Conservation (phyloP, 805 yeast species). For the Lachancea sp. region DNA sequence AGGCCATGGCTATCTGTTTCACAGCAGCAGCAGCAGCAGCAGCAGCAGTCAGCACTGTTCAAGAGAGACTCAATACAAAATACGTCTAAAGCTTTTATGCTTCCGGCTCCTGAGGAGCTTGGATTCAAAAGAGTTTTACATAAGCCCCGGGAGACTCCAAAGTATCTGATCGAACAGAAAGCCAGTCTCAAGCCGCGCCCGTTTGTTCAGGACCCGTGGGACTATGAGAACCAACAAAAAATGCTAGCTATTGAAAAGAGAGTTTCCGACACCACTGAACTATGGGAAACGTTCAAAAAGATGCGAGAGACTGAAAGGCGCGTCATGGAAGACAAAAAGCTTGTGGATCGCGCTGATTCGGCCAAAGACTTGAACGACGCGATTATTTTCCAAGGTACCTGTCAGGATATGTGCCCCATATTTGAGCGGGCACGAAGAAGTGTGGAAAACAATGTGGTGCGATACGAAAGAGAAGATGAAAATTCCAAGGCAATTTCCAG, state of each 20-base stretch:
- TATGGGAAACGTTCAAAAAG: conserved; percentile 68
- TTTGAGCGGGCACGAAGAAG: conserved; percentile 86
- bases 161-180: conserved; percentile 33
- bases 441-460: conserved; percentile 78
- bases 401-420: conserved; percentile 90
- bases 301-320: conserved; percentile 70
- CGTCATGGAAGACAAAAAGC: conserved; percentile 70
- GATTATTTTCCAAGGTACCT: conserved; percentile 78
- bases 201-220: conserved; percentile 54
- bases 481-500: conserved; percentile 51
- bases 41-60: neutral
- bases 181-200: conserved; percentile 31
- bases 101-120: conserved; percentile 13
- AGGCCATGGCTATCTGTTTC: no score
- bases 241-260: conserved; percentile 48
- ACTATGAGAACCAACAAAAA: conserved; percentile 57
- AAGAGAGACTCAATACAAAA: neutral
- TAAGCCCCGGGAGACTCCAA: conserved; percentile 29
- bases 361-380: conserved; percentile 85
- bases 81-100: neutral
- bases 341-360: conserved; percentile 82
- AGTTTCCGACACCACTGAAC: conserved; percentile 56
- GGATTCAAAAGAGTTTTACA: conserved; percentile 20
- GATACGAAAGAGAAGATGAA: conserved; percentile 60
- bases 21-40: no score